Percentiles rank a stretch among this genome's conserved stretches.
phyloP scores from a whole-genome alignment of 2,329 filamentous ascomycete genomes.

The Sporothrix brunneoviolacea region DNA sequence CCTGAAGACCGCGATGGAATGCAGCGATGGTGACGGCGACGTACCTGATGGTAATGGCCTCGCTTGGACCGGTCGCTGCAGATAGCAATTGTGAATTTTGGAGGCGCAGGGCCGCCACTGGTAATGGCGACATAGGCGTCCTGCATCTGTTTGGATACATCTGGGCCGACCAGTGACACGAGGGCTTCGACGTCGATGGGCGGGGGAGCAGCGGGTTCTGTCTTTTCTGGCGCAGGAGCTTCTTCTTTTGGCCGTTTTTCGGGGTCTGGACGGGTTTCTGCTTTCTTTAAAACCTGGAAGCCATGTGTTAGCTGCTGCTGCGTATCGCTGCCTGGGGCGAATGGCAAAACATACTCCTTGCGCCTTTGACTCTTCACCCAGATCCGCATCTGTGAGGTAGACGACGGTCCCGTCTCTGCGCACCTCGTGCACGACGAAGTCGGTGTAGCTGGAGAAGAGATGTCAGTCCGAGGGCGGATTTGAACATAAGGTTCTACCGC shows the following conservation, averaged over 20 bases:
- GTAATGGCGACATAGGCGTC: conserved; percentile 34
- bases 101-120: conserved; percentile 22
- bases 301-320: too few relatives aligned
- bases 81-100: conserved; percentile 33
- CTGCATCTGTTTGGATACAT: conserved; percentile 35
- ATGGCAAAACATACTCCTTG: too few relatives aligned
- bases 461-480: conserved; percentile 10
- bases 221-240: background rate
- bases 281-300: too few relatives aligned
- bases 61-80: conserved; percentile 40
- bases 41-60: conserved; percentile 43
- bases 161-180: conserved; percentile 31
- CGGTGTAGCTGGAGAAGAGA: conserved; percentile 60
- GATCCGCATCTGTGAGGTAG: too few relatives aligned
- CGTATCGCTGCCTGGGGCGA: too few relatives aligned
- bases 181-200: conserved; percentile 31
- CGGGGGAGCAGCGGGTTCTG: too few relatives aligned
- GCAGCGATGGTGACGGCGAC: conserved; percentile 4
- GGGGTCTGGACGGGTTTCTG: background rate
- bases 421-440: conserved; percentile 91
- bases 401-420: conserved; percentile 66
- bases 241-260: background rate
- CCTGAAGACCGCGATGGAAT: too few relatives aligned
- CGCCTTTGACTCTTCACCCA: too few relatives aligned
- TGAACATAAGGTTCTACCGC: background rate